These are phyloP conservation scores for Ambrosiella beaveri DNA, from an alignment of 2,329 filamentous ascomycete species.

Conservation along the genomic window DNA sequence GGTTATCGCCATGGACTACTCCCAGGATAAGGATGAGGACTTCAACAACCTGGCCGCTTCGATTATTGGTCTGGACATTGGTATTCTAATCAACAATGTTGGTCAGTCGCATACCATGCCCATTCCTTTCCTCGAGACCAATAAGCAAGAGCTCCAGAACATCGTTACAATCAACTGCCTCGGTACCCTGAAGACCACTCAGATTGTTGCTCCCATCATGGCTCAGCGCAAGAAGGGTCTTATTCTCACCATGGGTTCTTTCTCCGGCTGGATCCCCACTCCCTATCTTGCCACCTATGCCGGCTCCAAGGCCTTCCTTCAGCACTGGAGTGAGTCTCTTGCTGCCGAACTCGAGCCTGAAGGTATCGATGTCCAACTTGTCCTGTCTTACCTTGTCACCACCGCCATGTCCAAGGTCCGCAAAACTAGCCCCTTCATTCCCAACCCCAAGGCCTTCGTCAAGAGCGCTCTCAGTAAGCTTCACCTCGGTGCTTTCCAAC, in stretches of 20 bases:
- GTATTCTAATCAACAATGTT: constrained; percentile 90
- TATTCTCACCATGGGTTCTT: constrained; percentile 93
- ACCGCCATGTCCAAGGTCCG: constrained; percentile 96
- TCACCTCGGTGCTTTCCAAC: constrained; percentile 56
- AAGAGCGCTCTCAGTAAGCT: constrained; percentile 62
- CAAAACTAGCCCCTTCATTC: constrained; percentile 58
- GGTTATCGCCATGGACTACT: constrained; percentile 80
- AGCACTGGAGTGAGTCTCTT: constrained; percentile 84
- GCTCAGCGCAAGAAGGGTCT: constrained; percentile 68
- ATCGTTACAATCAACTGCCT: constrained; percentile 94
- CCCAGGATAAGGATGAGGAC: constrained; percentile 59
- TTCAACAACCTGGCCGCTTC: constrained; percentile 56
- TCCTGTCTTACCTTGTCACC: constrained; percentile 83
- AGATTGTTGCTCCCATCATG: constrained; percentile 72
- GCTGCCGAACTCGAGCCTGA: constrained; percentile 64
- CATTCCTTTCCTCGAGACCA: constrained; percentile 68
- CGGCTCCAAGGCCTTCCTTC: constrained; percentile 93
- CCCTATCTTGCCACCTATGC: constrained; percentile 91
- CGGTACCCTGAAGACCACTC: constrained; percentile 75
- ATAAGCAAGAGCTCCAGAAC: constrained; percentile 61
- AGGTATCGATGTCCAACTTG: constrained; percentile 77
- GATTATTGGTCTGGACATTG: constrained; percentile 58
- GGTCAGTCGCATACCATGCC: constrained; percentile 88
- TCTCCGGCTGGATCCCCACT: constrained; percentile 81
- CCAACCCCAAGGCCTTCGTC: constrained; percentile 70